Evolutionary conservation across 371 early-diverging fungal genomes (phyloP), one percentile per base, ranked within the genome.

Genomic region (Lichtheimia ramosa): DNA sequence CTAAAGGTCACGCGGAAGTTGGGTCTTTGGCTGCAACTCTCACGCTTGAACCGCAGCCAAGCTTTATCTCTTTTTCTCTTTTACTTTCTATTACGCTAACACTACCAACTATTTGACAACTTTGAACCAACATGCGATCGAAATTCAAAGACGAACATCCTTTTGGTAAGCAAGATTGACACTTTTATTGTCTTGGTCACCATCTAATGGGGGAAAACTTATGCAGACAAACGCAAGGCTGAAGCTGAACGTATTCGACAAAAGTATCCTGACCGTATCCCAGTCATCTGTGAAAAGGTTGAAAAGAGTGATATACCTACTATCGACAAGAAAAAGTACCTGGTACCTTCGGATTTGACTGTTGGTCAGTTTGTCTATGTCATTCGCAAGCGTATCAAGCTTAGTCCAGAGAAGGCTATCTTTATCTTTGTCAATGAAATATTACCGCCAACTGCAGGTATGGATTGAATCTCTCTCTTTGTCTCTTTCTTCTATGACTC

Each of bases 301-400:
- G 97, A 96, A 63, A 96, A 94, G 78, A 90, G 90, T 63, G 96
- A 96, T 73, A 95, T 97, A 72, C 90, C 93, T 20, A 88, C 83
- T 8, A 96, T 98, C 68, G 97, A 98, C 82, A 97, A 97, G 89
- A 97, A 97, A 74, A 98, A 97, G 77, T 98, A 96, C 61, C 83
- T 98, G 55, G 96, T 97, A 10, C 97, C 97, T n/a, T 84, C 92
- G 52, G 97, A 98, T 73, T 75, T 98, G 56, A 97, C 96, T 1
- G 95, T 97, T n/a, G 97, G 96, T 16, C 97, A 97, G 68, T 98
- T 98, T 69, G 94, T 97, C 53, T 96, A 95, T 71, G 96, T 98
- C 50, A 94, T 95, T 64, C 87, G 94, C 69, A 94, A 93, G 75
- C 87, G 95, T 64, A 93, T 95, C 79, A 92, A 92, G 81, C 81